These are phyloP conservation scores for Geotrichum fermentans DNA, from an alignment of 1,139 yeast species.

Conservation along the genomic window DNA sequence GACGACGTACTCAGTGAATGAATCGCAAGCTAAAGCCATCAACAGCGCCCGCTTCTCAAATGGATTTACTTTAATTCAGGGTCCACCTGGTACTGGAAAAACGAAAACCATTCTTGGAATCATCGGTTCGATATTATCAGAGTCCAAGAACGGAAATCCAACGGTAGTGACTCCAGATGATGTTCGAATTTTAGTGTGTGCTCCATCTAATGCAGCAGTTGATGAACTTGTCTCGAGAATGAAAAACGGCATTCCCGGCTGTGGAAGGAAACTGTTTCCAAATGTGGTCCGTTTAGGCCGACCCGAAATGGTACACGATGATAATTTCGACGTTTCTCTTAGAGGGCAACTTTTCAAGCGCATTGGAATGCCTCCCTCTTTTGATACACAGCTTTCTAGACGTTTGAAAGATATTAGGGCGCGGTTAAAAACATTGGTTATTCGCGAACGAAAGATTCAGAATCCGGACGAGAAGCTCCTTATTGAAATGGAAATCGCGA, in stretches of 20 bases:
- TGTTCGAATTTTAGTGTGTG: slow-evolving; percentile 74
- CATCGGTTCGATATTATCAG: slow-evolving; percentile 67
- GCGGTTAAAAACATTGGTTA: slow-evolving; percentile 51
- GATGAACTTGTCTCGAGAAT: slow-evolving; percentile 91
- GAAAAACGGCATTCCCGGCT: slow-evolving; percentile 61
- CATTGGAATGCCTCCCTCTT: slow-evolving; percentile 43
- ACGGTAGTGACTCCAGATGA: too few species aligned
- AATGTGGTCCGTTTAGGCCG: slow-evolving; percentile 82
- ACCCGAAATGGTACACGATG: slow-evolving; percentile 78
- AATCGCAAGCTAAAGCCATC: slow-evolving; percentile 87
- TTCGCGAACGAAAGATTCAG: slow-evolving; percentile 48
- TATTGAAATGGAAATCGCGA: too few species aligned
- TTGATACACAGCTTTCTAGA: slow-evolving; percentile 41
- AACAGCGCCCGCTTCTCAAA: slow-evolving; percentile 58
- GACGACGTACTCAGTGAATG: slow-evolving; percentile 58
- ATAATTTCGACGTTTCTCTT: slow-evolving; percentile 76
- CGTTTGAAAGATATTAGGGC: slow-evolving; percentile 47
- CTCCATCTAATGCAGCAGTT: slow-evolving; percentile 98
- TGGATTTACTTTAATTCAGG: slow-evolving; percentile 91
- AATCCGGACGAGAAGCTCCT: too few species aligned
- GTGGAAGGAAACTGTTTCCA: slow-evolving; percentile 52
- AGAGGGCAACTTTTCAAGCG: slow-evolving; percentile 80
- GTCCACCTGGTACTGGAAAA: slow-evolving; percentile 98
- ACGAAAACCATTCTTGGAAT: slow-evolving; percentile 94
- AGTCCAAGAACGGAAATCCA: slow-evolving; percentile 30